These are phyloP conservation scores for Harrya chromipes DNA, from an alignment of 768 basidiomycete genomes.

Conservation along the genomic window DNA sequence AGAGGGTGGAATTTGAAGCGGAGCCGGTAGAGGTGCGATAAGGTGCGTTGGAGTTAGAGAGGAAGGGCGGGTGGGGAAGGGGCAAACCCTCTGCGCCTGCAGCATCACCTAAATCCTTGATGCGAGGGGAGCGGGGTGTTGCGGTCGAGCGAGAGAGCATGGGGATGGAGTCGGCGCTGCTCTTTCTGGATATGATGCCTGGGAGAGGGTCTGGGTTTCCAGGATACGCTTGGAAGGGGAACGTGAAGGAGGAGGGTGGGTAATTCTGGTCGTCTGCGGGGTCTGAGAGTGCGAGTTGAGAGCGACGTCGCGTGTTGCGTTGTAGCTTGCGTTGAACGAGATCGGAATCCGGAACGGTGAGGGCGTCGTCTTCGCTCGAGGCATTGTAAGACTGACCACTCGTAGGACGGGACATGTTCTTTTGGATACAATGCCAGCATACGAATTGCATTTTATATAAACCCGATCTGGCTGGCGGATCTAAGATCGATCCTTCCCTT, in stretches of 20 bases:
- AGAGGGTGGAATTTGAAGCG: slow-evolving; percentile 22
- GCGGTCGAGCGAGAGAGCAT: slow-evolving; percentile 24
- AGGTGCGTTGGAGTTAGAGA: slow-evolving; percentile 34
- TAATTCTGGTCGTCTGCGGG: too few relatives aligned
- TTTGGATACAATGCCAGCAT: neutral
- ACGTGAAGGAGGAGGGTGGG: slow-evolving; percentile 42
- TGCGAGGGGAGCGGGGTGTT: slow-evolving; percentile 20
- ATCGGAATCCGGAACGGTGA: slow-evolving; percentile 28
- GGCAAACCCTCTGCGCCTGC: slow-evolving; percentile 26
- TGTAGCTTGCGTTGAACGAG: slow-evolving; percentile 24
- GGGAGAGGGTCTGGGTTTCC: slow-evolving; percentile 65
- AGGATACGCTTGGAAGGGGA: slow-evolving; percentile 59
- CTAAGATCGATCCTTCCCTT: slow-evolving; percentile 12
- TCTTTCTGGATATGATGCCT: slow-evolving; percentile 41
- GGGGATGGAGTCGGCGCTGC: slow-evolving; percentile 41
- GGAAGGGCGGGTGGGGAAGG: slow-evolving; percentile 49
- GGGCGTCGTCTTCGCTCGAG: slow-evolving; percentile 30
- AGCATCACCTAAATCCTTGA: slow-evolving; percentile 15
- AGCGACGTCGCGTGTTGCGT: slow-evolving; percentile 24
- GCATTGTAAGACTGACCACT: slow-evolving; percentile 15
- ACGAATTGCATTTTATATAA: too few relatives aligned
- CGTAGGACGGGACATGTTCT: neutral
- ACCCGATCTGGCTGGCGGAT: slow-evolving; percentile 10
- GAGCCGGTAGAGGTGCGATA: slow-evolving; percentile 36
- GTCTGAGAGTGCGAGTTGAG: slow-evolving; percentile 25